Evolutionary conservation across 345 rosid species (phyloP), one percentile per base, ranked within the genome.

Genomic region (Durio zibethinus): DNA sequence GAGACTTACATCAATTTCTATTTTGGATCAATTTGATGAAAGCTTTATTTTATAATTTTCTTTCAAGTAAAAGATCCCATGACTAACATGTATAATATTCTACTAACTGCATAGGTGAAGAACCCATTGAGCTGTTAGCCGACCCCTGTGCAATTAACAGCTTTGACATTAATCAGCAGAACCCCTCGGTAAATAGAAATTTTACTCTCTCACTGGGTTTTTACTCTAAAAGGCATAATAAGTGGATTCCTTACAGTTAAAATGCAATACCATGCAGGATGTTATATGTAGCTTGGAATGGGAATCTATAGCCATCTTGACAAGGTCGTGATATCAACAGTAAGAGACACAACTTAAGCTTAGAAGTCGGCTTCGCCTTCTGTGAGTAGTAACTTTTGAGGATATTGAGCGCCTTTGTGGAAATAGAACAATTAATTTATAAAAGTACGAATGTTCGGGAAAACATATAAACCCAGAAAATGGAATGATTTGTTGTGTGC

Each of bases 81-180:
- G 52, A 56, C 66, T 74, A 6, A 12, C 60, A 73, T 69, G 36
- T 38, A 23, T 40, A 15, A 47, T 66, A 5, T 76, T 16, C 64
- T 25, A 23, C 10, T 18, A 60, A 57, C 60, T 75, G 43, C 48
- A 31, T 84, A 93, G 98, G 93, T 43, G 93, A 91, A 81, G 91
- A 91, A 79, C 91, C 90, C 2, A 43, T 79, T 7, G 97, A 92
- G 85, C 92, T 92, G 59, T 73, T 92, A 73, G 90, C 97, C 35
- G 98, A 92, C 81, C 95, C 95, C 23, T 94, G 97, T 85, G 97
- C 97, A 43, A 88, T 94, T 72, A 94, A 94, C 84, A 84, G 97
- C 86, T 93, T 94, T 80, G 97, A 93, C 88, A 88, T 93, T 56
- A 93, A 94, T 83, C 76, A 63, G 20, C 94, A 90, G 64, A 92